Evolutionary conservation across 108 stramenopile genomes (phyloP).

Genomic region (Skeletonema menzelii): DNA sequence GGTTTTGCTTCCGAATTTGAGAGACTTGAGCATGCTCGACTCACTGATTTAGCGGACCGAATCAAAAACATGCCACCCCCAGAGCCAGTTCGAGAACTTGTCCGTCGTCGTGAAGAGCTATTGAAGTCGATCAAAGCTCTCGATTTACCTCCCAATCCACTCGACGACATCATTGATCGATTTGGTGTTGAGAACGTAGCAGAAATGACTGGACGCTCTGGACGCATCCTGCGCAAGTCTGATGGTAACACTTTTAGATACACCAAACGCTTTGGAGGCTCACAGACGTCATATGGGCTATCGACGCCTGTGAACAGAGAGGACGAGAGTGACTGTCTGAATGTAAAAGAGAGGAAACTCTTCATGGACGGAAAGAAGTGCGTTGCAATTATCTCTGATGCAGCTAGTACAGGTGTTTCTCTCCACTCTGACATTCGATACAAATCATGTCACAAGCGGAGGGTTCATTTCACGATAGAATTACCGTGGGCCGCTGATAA

Average conservation of each 20-base stretch:
- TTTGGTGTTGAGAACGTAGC: conserved; percentile 65
- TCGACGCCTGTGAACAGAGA: conserved; percentile 21
- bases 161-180: conserved; percentile 71
- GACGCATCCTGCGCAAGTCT: conserved; percentile 54
- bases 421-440: conserved; percentile 55
- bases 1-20: conserved; percentile 35
- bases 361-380: conserved; percentile 77
- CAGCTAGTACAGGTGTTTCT: conserved; percentile 77
- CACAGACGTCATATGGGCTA: conserved; percentile 26
- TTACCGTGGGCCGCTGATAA: conserved; percentile 91
- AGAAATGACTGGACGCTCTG: conserved; percentile 87
- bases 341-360: conserved; percentile 63
- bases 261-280: conserved; percentile 40
- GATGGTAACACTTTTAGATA: conserved; percentile 40
- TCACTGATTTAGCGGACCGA: conserved; percentile 29
- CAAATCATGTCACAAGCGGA: conserved; percentile 40
- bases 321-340: conserved; percentile 55
- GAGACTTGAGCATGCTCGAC: conserved; percentile 18
- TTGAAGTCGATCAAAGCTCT: conserved; percentile 34
- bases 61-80: conserved; percentile 46
- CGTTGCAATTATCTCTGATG: conserved; percentile 87
- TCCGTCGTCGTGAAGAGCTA: conserved; percentile 25
- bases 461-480: conserved; percentile 87
- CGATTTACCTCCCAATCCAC: conserved; percentile 64
- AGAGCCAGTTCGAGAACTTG: conserved; percentile 44